Evolutionary conservation across 2,329 filamentous ascomycete genomes (phyloP).

Genomic region (Aureobasidium subglaciale): DNA sequence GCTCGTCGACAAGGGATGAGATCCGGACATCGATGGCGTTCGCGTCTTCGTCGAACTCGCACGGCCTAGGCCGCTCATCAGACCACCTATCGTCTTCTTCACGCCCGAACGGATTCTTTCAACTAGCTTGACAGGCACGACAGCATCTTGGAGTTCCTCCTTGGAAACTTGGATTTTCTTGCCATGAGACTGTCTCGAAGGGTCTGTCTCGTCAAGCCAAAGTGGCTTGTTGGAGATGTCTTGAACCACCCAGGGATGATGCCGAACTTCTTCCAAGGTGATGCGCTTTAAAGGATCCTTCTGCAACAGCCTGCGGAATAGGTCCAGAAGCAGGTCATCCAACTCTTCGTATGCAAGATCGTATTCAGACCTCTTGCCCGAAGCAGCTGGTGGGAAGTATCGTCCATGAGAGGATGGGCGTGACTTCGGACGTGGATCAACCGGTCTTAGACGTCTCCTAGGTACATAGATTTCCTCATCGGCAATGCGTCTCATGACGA

Average conservation of each 20-base stretch:
- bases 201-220: conserved; percentile 95
- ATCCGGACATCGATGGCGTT: conserved; percentile 14
- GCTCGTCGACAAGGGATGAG: conserved; percentile 24
- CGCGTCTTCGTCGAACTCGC: conserved; percentile 16
- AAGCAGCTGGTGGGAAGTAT: conserved; percentile 39
- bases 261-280: conserved; percentile 83
- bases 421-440: conserved; percentile 42
- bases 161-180: conserved; percentile 88
- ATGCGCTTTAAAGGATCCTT: conserved; percentile 90
- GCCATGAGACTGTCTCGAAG: conserved; percentile 66
- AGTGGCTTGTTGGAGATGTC: conserved; percentile 65
- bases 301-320: conserved; percentile 69
- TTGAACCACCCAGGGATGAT: conserved; percentile 81
- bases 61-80: conserved; percentile 32
- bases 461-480: conserved; percentile 91
- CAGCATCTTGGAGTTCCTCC: conserved; percentile 80
- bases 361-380: conserved; percentile 67
- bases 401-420: conserved; percentile 41
- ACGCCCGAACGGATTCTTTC: conserved; percentile 77
- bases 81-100: conserved; percentile 46
- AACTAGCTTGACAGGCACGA: conserved; percentile 80
- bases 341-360: conserved; percentile 81
- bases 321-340: conserved; percentile 69
- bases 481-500: conserved; percentile 85
- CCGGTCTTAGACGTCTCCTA: conserved; percentile 68